Evolutionary conservation across 2,329 filamentous ascomycete species (phyloP).

Genomic region (Gaeumannomyces sp.): DNA sequence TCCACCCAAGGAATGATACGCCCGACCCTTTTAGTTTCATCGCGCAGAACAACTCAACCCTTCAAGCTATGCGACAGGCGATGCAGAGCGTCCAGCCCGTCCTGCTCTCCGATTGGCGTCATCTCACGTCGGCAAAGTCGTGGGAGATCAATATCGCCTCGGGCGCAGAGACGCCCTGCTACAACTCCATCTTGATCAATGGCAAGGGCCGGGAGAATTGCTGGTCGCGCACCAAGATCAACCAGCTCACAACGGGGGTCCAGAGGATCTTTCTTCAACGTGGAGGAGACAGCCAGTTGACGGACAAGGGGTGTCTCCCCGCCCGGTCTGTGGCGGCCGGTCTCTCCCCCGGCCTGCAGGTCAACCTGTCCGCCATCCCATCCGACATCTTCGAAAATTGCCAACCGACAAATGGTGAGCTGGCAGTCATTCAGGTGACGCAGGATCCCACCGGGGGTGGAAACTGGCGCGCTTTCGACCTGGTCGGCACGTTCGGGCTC

Average conservation of each 20-base stretch:
- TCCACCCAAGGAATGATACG: conserved; percentile 30
- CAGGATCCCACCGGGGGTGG: conserved; percentile 10
- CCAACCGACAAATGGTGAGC: conserved; percentile 34
- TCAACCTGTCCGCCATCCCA: conserved; percentile 33
- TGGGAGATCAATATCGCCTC: conserved; percentile 32
- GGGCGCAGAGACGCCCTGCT: conserved; percentile 46
- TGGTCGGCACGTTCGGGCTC: conserved; percentile 47
- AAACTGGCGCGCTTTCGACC: conserved; percentile 47
- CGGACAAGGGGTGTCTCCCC: conserved; percentile 38
- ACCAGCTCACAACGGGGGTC: conserved; percentile 26
- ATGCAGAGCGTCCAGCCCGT: conserved; percentile 41
- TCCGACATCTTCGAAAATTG: conserved; percentile 40
- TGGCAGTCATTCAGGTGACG: conserved; percentile 36
- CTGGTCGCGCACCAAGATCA: conserved; percentile 36
- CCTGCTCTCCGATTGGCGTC: conserved; percentile 50
- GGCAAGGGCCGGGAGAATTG: conserved; percentile 53
- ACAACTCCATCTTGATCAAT: conserved; percentile 56
- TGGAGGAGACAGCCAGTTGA: conserved; percentile 27
- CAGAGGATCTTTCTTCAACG: conserved; percentile 25
- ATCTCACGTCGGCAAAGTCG: conserved; percentile 39
- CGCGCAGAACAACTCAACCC: conserved; percentile 28
- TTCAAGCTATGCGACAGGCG: conserved; percentile 40
- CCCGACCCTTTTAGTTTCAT: conserved; percentile 45
- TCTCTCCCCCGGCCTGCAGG: conserved; percentile 19
- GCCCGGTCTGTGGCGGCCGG: conserved; percentile 32